Conservation (phyloP, 257 asterid genomes). For the Paraleonurus japonicus region DNA sequence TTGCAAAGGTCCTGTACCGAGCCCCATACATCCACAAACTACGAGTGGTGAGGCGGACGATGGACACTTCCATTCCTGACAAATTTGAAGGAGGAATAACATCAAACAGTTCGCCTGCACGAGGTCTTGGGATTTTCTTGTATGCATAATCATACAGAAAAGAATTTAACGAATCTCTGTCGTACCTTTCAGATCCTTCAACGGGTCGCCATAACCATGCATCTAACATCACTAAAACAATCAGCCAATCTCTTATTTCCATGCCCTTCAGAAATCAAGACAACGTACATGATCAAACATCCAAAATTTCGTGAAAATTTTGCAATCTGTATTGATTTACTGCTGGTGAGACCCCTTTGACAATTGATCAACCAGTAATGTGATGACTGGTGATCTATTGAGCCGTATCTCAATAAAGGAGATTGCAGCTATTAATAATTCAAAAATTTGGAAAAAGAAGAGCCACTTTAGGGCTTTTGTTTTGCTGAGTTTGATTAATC, state of each 20-base stretch:
- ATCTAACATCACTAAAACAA: slow-evolving; percentile 33
- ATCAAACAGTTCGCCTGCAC: slow-evolving; percentile 46
- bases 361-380: slow-evolving; percentile 7
- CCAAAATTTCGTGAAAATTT: background rate
- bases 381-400: background rate
- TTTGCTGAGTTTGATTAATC: slow-evolving; percentile 6
- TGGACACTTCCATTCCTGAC: slow-evolving; percentile 48
- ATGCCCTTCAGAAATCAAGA: slow-evolving; percentile 7
- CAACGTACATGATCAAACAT: slow-evolving; percentile 12
- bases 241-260: slow-evolving; percentile 24
- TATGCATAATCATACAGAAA: slow-evolving; percentile 43
- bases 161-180: slow-evolving; percentile 49
- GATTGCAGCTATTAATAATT: slow-evolving; percentile 21
- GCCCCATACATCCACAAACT: slow-evolving; percentile 49
- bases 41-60: slow-evolving; percentile 39
- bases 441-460: background rate
- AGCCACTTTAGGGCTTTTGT: slow-evolving; percentile 12
- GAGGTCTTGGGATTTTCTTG: slow-evolving; percentile 28
- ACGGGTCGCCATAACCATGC: slow-evolving; percentile 30
- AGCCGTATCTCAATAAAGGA: slow-evolving; percentile 8
- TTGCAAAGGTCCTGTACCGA: slow-evolving; percentile 32
- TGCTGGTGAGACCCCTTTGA: background rate
- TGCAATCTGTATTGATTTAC: background rate
- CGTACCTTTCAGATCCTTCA: slow-evolving; percentile 38
- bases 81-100: slow-evolving; percentile 52